phyloP scores from a whole-genome alignment of 352 stramenopile species.

The Hyaloperonospora brassicae region DNA sequence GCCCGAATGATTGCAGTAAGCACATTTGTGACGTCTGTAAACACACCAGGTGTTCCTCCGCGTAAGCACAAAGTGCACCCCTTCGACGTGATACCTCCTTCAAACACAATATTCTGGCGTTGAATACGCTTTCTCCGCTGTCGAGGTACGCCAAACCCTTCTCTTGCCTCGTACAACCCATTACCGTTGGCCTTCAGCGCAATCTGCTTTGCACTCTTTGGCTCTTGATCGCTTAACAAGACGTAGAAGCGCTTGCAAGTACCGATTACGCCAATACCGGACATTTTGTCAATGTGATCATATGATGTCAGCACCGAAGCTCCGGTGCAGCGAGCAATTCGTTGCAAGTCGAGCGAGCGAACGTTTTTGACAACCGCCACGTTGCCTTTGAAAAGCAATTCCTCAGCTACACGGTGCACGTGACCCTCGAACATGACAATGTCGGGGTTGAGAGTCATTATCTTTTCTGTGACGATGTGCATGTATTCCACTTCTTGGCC shows the following conservation, averaged over 20 bases:
- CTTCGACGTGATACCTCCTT: constrained; percentile 61
- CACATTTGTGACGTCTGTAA: constrained; percentile 61
- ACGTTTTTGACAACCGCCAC: constrained; percentile 85
- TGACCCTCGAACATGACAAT: constrained; percentile 83
- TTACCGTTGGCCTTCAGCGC: constrained; percentile 30
- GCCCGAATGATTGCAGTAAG: constrained; percentile 52
- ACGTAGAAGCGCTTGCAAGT: constrained; percentile 81
- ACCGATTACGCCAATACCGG: constrained; percentile 60
- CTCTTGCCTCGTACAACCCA: constrained; percentile 14
- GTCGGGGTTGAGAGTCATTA: constrained; percentile 74
- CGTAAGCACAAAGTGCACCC: constrained; percentile 79
- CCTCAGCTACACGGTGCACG: constrained; percentile 78
- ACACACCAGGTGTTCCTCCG: constrained; percentile 49
- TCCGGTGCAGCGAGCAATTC: constrained; percentile 68
- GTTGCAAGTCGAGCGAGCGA: constrained; percentile 63
- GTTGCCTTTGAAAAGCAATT: constrained; percentile 64
- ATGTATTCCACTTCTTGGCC: constrained; percentile 86
- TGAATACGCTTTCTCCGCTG: constrained; percentile 53
- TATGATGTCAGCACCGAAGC: constrained; percentile 76
- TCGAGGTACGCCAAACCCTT: constrained; percentile 7
- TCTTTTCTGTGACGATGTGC: constrained; percentile 85
- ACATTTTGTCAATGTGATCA: constrained; percentile 86
- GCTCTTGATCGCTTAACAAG: constrained; percentile 70
- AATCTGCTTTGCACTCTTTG: constrained; percentile 55
- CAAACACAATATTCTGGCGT: constrained; percentile 81